A percentile compares a stretch with the other conserved stretches of the same genome.
Conservation (phyloP, 2,329 filamentous ascomycete species). For the Mycocentrospora acerina region DNA sequence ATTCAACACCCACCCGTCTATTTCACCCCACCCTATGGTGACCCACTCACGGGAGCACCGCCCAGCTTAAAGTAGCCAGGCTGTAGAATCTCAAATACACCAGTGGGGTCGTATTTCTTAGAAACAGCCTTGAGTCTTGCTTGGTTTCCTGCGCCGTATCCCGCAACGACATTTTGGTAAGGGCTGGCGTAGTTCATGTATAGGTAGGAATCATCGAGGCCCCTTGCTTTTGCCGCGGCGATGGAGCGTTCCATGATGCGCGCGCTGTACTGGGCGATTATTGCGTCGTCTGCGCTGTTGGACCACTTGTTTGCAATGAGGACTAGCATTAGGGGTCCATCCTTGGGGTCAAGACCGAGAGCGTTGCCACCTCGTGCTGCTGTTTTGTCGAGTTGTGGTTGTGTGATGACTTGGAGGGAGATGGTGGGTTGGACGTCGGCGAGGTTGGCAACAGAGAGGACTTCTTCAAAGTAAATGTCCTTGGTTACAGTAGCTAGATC, state of each 20-base stretch:
- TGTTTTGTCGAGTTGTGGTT: constrained; percentile 18
- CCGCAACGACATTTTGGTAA: constrained; percentile 44
- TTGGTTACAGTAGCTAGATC: constrained; percentile 18
- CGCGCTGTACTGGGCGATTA: constrained; percentile 9
- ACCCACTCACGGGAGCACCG: too few relatives aligned
- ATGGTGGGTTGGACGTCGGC: constrained; percentile 16
- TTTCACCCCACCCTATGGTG: too few relatives aligned
- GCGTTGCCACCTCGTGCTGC: constrained; percentile 28
- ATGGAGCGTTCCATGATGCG: constrained; percentile 6
- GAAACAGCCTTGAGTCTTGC: constrained; percentile 33
- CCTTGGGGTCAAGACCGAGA: constrained; percentile 18
- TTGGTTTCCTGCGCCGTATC: constrained; percentile 39
- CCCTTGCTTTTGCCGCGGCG: constrained; percentile 7
- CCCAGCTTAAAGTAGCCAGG: constrained; percentile 47
- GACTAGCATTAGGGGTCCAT: constrained; percentile 18
- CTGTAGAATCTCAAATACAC: constrained; percentile 43
- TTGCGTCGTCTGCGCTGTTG: constrained; percentile 8
- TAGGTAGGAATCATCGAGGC: constrained; percentile 12
- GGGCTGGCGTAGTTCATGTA: constrained; percentile 22
- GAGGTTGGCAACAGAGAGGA: constrained; percentile 18
- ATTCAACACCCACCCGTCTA: too few relatives aligned
- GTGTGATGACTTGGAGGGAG: constrained; percentile 33
- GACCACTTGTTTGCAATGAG: constrained; percentile 15
- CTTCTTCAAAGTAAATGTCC: constrained; percentile 26
- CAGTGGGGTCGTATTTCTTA: constrained; percentile 42